phyloP scores from a whole-genome alignment of 768 basidiomycete species.

The Lepiota brunneoincarnata region DNA sequence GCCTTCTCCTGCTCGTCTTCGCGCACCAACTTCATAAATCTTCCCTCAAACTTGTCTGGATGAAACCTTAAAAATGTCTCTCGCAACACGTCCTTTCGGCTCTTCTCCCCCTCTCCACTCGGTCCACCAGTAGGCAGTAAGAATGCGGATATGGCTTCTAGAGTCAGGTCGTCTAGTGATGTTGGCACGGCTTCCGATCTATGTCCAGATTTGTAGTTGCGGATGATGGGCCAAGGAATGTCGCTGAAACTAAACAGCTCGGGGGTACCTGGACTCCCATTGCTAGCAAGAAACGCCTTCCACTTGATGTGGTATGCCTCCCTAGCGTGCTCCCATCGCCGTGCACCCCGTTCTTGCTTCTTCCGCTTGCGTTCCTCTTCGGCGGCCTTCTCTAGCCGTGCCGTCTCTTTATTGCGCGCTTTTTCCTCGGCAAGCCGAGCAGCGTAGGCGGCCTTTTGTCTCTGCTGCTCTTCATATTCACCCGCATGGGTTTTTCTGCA shows the following conservation, averaged over 20 bases:
- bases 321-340: constrained; percentile 42
- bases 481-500: constrained; percentile 64
- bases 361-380: constrained; percentile 50
- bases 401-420: constrained; percentile 50
- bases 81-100: constrained; percentile 57
- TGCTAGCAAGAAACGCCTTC: constrained; percentile 43
- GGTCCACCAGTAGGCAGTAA: constrained; percentile 34
- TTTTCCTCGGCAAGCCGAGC: constrained; percentile 55
- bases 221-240: constrained; percentile 72
- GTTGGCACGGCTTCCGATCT: constrained; percentile 18
- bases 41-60: constrained; percentile 80
- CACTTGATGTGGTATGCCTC: constrained; percentile 57
- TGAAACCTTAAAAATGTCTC: constrained; percentile 75
- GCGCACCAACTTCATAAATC: constrained; percentile 53
- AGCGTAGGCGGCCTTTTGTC: constrained; percentile 48
- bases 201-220: constrained; percentile 24
- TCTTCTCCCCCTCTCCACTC: constrained; percentile 36
- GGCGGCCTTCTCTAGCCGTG: constrained; percentile 45
- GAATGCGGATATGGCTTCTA: constrained; percentile 55
- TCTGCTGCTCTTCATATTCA: constrained; percentile 62
- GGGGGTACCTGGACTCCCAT: constrained; percentile 18
- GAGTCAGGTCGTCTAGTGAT: constrained; percentile 49
- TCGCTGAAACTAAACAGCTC: constrained; percentile 45
- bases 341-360: constrained; percentile 45
- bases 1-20: constrained; percentile 48